Evolutionary conservation across 805 yeast species (phyloP), one percentile per base, ranked within the genome.

Genomic region (Ogataea nitratoaversa): DNA sequence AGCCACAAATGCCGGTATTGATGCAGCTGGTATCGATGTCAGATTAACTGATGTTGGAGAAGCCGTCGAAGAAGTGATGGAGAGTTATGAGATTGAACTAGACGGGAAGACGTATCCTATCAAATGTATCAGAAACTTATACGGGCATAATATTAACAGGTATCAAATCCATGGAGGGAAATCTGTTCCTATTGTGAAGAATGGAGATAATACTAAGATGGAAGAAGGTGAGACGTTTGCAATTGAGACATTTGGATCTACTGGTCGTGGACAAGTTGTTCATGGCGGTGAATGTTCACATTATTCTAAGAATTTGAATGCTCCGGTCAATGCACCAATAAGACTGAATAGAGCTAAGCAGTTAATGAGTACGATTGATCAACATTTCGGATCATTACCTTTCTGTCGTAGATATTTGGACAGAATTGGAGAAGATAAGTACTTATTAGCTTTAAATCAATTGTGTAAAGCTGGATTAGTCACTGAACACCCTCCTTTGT

Each of bases 171-270:
- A 93, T 63, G 93, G 90, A 31, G 97, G 96, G 48, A 93, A 93
- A 63, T 81, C 95, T 19, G 98, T 93, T 34, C 99, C 99, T 14
- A 93, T 93, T 55, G 95, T 93, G 27, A 84, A 90, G 55, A 86
- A 86, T 55, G 91, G 89, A 7, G 99, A 93, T 61, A 76, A 76
- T 63, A 93, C 98, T 9, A 91, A 91, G 73, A 91, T 93, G 96
- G 99, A 93, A 63, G 99, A 93, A 69, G 96, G 96, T 48, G 99
- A 93, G 64, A 82, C 88, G 2, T 91, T 87, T 71, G 99, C 99
- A 45, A 91, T 93, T 57, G 99, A 93, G 67, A 93, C 99, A 3
- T 93, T 93, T 58, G 99, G 99, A 11, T 78, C 96, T 32, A 93
- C 99, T 2, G 99, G 99, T 46, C 77, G 84, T 43, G 99, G 98